phyloP scores from a whole-genome alignment of 768 basidiomycete genomes.

The Xerocomellus chrysenteron region DNA sequence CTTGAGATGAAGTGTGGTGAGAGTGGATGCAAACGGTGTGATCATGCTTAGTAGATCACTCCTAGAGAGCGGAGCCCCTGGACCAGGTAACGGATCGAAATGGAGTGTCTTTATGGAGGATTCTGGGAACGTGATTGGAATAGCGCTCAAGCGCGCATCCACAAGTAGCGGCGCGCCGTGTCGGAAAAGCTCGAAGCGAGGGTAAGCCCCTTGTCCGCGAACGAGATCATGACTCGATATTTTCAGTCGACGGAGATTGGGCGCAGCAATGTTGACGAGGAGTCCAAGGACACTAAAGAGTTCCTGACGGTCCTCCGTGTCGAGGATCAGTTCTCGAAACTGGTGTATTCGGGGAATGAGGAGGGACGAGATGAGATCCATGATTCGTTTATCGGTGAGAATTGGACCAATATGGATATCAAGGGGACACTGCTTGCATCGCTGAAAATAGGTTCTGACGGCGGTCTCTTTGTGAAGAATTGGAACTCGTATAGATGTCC shows the following conservation, averaged over 20 bases:
- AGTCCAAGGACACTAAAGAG: constrained; percentile 24
- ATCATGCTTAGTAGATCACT: constrained; percentile 31
- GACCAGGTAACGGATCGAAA: constrained; percentile 35
- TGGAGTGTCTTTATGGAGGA: constrained; percentile 32
- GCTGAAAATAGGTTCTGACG: constrained; percentile 30
- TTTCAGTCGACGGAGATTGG: constrained; percentile 27
- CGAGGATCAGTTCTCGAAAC: constrained; percentile 32
- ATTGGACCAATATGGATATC: constrained; percentile 33
- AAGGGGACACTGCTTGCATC: constrained; percentile 33
- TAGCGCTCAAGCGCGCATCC: constrained; percentile 33
- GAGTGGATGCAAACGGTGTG: constrained; percentile 26
- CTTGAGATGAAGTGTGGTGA: constrained; percentile 32
- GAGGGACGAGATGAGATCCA: constrained; percentile 28
- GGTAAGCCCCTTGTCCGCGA: constrained; percentile 26
- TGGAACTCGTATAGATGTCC: constrained; percentile 35
- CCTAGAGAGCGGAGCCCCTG: constrained; percentile 27
- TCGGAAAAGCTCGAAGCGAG: constrained; percentile 34
- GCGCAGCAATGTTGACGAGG: constrained; percentile 25
- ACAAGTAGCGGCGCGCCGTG: constrained; percentile 30
- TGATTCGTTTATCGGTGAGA: constrained; percentile 19
- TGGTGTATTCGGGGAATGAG: constrained; percentile 32
- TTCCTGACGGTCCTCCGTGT: constrained; percentile 33
- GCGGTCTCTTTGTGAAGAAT: constrained; percentile 29
- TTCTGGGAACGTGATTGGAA: constrained; percentile 32
- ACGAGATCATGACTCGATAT: constrained; percentile 28